Conservation (phyloP, 495 filamentous ascomycete genomes). For the Penicillium crystallinum region DNA sequence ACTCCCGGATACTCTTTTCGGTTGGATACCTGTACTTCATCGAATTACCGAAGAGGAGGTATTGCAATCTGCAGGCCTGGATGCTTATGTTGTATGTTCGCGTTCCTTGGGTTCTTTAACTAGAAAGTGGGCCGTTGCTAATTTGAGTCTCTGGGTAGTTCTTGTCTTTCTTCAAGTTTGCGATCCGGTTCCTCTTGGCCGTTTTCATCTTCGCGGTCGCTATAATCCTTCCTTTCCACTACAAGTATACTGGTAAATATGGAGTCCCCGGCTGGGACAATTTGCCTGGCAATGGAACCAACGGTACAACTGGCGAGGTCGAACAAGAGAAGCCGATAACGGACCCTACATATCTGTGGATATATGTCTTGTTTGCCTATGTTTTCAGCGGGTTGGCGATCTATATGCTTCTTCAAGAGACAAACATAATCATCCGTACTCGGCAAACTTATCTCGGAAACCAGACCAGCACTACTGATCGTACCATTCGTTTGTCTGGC, state of each 20-base stretch:
- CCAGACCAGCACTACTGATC: slow-evolving; percentile 89
- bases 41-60: slow-evolving; percentile 83
- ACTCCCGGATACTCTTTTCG: slow-evolving; percentile 81
- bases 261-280: slow-evolving; percentile 41
- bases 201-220: slow-evolving; percentile 74
- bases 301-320: slow-evolving; percentile 2
- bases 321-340: slow-evolving; percentile 26
- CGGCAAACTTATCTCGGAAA: slow-evolving; percentile 89
- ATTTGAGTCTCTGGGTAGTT: slow-evolving; percentile 50
- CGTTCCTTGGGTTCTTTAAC: not conserved
- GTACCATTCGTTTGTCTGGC: slow-evolving; percentile 86
- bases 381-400: slow-evolving; percentile 77
- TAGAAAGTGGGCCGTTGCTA: not conserved
- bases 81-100: slow-evolving; percentile 81
- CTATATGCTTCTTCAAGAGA: slow-evolving; percentile 79
- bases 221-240: slow-evolving; percentile 83
- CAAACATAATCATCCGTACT: slow-evolving; percentile 72
- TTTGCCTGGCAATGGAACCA: slow-evolving; percentile 11
- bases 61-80: slow-evolving; percentile 82
- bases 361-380: slow-evolving; percentile 87
- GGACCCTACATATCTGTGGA: slow-evolving; percentile 70
- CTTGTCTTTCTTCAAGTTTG: slow-evolving; percentile 89
- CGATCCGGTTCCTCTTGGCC: slow-evolving; percentile 72
- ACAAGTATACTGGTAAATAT: slow-evolving; percentile 52
- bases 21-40: slow-evolving; percentile 92